Percentiles rank a stretch among this genome's conserved stretches.
These are phyloP conservation scores for Erodium texanum DNA, from an alignment of 441 rosid genomes.

Conservation along the genomic window DNA sequence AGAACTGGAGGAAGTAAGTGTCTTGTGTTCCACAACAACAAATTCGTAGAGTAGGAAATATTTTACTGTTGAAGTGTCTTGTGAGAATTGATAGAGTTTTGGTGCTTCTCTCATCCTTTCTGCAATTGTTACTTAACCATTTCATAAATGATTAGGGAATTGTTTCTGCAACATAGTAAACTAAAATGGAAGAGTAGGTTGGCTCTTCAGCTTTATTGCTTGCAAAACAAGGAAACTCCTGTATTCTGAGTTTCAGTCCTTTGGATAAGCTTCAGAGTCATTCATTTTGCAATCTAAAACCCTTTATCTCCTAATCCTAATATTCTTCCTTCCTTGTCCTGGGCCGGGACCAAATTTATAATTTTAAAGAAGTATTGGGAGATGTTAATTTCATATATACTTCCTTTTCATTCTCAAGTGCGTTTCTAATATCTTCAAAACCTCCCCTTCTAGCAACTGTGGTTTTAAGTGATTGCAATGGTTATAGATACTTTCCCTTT, in stretches of 20 bases:
- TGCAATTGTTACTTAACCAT: not conserved
- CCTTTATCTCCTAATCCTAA: not conserved
- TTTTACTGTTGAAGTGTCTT: not conserved
- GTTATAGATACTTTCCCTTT: not conserved
- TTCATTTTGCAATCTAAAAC: not conserved
- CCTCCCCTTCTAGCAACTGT: not conserved
- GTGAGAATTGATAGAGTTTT: not conserved
- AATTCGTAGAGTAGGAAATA: not conserved
- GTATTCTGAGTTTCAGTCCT: not conserved
- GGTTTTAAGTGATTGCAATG: not conserved
- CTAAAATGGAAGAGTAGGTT: not conserved
- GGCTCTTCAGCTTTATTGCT: not conserved
- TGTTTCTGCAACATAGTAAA: not conserved
- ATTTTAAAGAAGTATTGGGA: not conserved
- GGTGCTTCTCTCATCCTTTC: not conserved
- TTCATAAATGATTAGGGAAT: not conserved
- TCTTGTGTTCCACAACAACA: not conserved
- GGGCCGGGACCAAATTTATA: not conserved
- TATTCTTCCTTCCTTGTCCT: not conserved
- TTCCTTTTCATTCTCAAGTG: not conserved
- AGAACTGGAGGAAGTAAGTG: conserved; percentile 90
- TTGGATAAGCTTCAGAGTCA: not conserved
- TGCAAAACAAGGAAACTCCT: not conserved
- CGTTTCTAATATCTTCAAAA: not conserved
- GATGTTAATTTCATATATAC: not conserved